A percentile compares a stretch with the other conserved stretches of the same genome.
Conservation (phyloP, 768 basidiomycete genomes). For the Amanita molliuscula region DNA sequence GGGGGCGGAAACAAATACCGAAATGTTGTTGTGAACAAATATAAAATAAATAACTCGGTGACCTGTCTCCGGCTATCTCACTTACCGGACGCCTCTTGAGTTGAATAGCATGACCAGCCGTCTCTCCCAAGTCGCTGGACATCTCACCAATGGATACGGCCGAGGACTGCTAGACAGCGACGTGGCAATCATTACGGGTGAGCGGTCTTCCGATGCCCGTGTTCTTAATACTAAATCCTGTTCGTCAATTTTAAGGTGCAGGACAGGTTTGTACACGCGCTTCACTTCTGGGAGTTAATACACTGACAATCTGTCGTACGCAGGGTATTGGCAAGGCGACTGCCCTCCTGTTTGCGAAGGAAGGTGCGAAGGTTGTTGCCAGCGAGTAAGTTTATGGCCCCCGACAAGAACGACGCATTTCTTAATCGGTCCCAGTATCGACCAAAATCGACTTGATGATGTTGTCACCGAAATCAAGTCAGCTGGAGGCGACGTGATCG, state of each 20-base stretch:
- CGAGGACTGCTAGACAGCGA: slow-evolving; percentile 63
- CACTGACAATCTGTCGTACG: slow-evolving; percentile 50
- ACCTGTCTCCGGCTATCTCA: background rate
- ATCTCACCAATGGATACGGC: slow-evolving; percentile 43
- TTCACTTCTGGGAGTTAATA: slow-evolving; percentile 23
- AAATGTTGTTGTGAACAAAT: too few relatives aligned
- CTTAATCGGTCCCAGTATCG: slow-evolving; percentile 40
- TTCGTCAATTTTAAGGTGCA: slow-evolving; percentile 36
- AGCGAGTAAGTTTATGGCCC: slow-evolving; percentile 48
- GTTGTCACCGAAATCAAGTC: slow-evolving; percentile 69
- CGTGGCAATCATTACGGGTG: slow-evolving; percentile 81
- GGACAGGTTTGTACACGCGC: slow-evolving; percentile 46
- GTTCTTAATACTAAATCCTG: background rate
- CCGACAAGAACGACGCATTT: slow-evolving; percentile 4
- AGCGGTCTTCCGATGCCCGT: slow-evolving; percentile 12
- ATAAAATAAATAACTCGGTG: background rate
- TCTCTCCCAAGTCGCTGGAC: slow-evolving; percentile 62
- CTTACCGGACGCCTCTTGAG: background rate
- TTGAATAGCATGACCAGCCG: slow-evolving; percentile 35
- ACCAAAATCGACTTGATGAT: slow-evolving; percentile 51
- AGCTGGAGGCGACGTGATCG: slow-evolving; percentile 63
- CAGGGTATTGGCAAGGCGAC: slow-evolving; percentile 73
- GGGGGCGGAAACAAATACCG: too few relatives aligned
- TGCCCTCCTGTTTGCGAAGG: slow-evolving; percentile 71
- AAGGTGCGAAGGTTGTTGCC: slow-evolving; percentile 81